Base-by-base conservation (phyloP, 2,329 filamentous ascomycete species). In the Akanthomyces lecanii region DNA sequence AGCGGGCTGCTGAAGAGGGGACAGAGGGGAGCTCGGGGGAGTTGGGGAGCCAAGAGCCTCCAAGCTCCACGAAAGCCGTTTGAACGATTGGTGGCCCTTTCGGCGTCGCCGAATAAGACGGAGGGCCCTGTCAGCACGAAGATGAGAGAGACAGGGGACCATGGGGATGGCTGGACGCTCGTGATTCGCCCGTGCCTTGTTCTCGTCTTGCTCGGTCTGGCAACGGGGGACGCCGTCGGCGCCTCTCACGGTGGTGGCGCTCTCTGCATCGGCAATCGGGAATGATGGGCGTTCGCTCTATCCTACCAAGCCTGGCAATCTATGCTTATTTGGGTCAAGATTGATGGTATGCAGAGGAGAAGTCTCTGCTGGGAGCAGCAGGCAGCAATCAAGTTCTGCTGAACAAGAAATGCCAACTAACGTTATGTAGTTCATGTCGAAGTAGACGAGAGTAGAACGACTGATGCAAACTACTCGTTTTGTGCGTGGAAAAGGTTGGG, bases 61-160 rank as follows among this genome's bases (percentile, higher is more conserved):
- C 42, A 21, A 8, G 30, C 30, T 30, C 56, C 45, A 40, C 30
- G 16, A 48, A 23, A 38, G 40, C 54, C 45, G 45, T n/a, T 50
- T 40, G 30, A 5, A 42, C 45, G 55, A 21, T 36, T 47, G 16
- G 45, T 28, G n/a, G 44, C 33, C 21, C 18, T 21, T 36, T 53
- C 57, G 57, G 57, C 36, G 47, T 51, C 38, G 38, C 57, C 57
- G 57, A 44, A 5, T 12, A 16, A 45, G 36, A 52, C 33, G 36
- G n/a, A 18, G 14, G 25, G 33, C 55, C 33, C 57, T 52, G 57
- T 61, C 57, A 53, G 57, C 38, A 61, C 5, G 21, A 25, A 52
- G n/a, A 51, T 51, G 23, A 44, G 25, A 25, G 36, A 47, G 6
- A 12, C 21, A 40, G 10, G 23, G 47, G 45, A 21, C 16, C 23